A percentile compares a stretch with the other conserved stretches of the same genome.
phyloP scores from a whole-genome alignment of 768 basidiomycete genomes.

The Dentipellis fragilis region DNA sequence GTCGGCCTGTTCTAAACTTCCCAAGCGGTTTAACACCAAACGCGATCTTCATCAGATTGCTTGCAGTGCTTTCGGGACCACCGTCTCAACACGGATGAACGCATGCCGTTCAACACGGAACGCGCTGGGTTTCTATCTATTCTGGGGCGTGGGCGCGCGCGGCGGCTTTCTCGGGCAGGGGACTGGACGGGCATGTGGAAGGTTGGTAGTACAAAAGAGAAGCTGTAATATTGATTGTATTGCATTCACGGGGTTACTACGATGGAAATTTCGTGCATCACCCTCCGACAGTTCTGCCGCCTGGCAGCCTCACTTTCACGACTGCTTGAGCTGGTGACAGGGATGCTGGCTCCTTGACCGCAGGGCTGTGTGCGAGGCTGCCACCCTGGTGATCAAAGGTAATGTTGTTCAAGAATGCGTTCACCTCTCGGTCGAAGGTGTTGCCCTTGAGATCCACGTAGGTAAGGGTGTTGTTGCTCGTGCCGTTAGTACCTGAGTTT shows the following conservation, averaged over 20 bases:
- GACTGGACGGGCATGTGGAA: neutral
- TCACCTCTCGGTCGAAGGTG: constrained; percentile 51
- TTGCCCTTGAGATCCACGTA: constrained; percentile 53
- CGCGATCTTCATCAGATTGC: constrained; percentile 23
- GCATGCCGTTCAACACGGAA: constrained; percentile 32
- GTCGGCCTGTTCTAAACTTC: constrained; percentile 69
- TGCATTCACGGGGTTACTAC: neutral
- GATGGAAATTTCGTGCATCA: neutral
- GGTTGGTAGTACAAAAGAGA: neutral
- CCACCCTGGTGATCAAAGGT: constrained; percentile 50
- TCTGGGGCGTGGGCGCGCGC: neutral
- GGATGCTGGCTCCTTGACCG: neutral
- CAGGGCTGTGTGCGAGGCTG: constrained; percentile 25
- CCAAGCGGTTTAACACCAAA: neutral
- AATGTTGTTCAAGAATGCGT: constrained; percentile 52
- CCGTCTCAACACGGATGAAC: constrained; percentile 30
- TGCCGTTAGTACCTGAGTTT: constrained; percentile 51
- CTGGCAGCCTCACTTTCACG: constrained; percentile 26
- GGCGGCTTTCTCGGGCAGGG: neutral
- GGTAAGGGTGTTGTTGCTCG: constrained; percentile 55
- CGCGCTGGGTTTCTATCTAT: neutral
- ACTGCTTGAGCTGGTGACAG: constrained; percentile 1
- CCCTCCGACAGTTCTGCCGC: constrained; percentile 12
- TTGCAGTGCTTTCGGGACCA: constrained; percentile 13
- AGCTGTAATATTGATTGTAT: neutral